A percentile compares a stretch with the other conserved stretches of the same genome.
Evolutionary conservation across 257 asterid genomes (phyloP).

Genomic region (Nicotiana noctiflora): DNA sequence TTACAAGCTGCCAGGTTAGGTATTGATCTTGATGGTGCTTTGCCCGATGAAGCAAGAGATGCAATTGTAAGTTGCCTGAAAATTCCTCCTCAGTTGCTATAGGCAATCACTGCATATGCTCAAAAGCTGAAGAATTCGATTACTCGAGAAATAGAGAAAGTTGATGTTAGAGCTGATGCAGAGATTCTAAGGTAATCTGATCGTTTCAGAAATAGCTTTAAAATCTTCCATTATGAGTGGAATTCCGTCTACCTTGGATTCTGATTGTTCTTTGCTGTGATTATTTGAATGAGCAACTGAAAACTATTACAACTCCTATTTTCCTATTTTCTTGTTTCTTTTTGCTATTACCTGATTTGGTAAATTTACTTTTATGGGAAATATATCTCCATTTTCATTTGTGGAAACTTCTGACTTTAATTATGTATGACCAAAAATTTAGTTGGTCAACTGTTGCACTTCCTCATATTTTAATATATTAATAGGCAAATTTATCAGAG

Average conservation of each 20-base stretch:
- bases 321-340: background rate
- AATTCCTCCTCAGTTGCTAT: slow-evolving; percentile 83
- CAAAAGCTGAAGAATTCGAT: slow-evolving; percentile 63
- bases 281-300: background rate
- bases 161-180: slow-evolving; percentile 92
- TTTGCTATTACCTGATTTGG: background rate
- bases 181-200: slow-evolving; percentile 72
- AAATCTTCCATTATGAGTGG: background rate
- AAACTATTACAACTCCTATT: background rate
- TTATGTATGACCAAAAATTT: background rate
- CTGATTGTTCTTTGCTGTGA: background rate
- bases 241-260: background rate
- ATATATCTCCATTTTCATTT: background rate
- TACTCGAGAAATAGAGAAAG: slow-evolving; percentile 67
- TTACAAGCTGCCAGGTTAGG: slow-evolving; percentile 71
- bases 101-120: slow-evolving; percentile 71
- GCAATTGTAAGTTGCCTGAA: slow-evolving; percentile 62
- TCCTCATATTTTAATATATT: background rate
- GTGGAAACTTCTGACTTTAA: background rate
- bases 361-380: background rate
- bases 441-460: background rate
- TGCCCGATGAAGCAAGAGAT: slow-evolving; percentile 63
- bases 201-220: background rate
- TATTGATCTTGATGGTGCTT: slow-evolving; percentile 61
- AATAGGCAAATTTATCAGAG: background rate